phyloP scores from a whole-genome alignment of 78 protist species.

The Speleostelium caveatum region DNA sequence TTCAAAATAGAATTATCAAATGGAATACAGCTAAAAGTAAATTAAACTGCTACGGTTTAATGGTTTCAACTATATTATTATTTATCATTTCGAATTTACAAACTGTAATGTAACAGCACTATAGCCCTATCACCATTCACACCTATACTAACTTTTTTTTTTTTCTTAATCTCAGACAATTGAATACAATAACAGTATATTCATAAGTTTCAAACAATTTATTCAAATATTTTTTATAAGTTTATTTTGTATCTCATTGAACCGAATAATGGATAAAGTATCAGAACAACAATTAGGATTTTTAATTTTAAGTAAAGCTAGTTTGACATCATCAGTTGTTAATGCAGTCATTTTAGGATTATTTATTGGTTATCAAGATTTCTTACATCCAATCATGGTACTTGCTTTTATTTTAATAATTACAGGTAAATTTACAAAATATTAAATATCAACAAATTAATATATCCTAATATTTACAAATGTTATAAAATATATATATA shows the following conservation, averaged over 20 bases:
- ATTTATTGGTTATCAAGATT: slow-evolving; percentile 10
- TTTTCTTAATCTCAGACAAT: no score
- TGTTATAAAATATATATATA: not conserved
- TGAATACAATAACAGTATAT: not conserved
- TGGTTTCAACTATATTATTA: slow-evolving; percentile 26
- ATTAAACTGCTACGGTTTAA: slow-evolving; percentile 3
- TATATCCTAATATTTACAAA: not conserved
- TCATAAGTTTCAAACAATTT: not conserved
- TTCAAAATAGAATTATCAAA: not conserved
- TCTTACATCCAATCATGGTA: slow-evolving; percentile 24
- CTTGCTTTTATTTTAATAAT: slow-evolving; percentile 43
- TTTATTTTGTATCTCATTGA: not conserved
- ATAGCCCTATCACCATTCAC: not conserved
- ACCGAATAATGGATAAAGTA: slow-evolving; percentile 24
- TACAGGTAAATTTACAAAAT: slow-evolving; percentile 14
- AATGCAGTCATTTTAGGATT: slow-evolving; percentile 12
- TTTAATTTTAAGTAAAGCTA: slow-evolving; percentile 33
- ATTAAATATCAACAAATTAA: not conserved
- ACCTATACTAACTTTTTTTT: not conserved
- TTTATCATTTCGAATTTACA: not conserved
- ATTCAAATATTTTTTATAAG: not conserved
- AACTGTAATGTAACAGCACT: not conserved
- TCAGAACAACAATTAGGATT: slow-evolving; percentile 66
- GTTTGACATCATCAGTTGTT: slow-evolving; percentile 13
- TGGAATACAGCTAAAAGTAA: slow-evolving; percentile 32